A percentile compares a stretch with the other conserved stretches of the same genome.
Conservation (phyloP, 768 basidiomycete genomes). For the Tubosaeta sp. region DNA sequence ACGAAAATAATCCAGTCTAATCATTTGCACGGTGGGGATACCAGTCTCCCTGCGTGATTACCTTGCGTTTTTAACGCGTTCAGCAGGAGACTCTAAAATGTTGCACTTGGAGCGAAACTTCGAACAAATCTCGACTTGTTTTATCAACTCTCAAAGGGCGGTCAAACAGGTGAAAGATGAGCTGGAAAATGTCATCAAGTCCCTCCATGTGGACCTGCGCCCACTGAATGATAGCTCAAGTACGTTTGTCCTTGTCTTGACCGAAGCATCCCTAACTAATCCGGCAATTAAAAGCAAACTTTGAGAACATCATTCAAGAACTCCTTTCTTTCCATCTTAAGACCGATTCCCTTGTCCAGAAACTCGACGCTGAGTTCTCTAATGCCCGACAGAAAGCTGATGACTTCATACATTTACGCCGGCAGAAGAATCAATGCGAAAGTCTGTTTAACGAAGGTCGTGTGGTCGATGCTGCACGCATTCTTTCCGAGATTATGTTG, state of each 20-base stretch:
- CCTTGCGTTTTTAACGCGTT: neutral
- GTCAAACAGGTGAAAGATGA: neutral
- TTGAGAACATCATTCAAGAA: neutral
- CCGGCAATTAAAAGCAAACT: too few species aligned
- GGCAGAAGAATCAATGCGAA: slow-evolving; percentile 7
- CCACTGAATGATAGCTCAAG: neutral
- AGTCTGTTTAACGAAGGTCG: neutral
- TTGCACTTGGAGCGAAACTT: neutral
- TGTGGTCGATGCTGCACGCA: neutral
- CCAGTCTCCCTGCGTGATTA: neutral
- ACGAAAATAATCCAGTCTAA: neutral
- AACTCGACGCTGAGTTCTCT: neutral
- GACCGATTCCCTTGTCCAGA: neutral
- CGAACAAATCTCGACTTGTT: neutral
- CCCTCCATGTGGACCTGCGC: neutral
- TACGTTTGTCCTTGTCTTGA: neutral
- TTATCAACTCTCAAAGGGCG: neutral
- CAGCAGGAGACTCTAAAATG: neutral
- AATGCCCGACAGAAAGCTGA: neutral
- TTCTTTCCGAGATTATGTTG: neutral
- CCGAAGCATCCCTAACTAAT: too few species aligned
- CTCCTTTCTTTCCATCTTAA: neutral
- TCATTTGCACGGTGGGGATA: neutral
- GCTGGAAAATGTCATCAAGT: neutral
- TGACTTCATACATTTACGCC: neutral